phyloP scores from a whole-genome alignment of 2,329 filamentous ascomycete genomes.

The Trichoderma sp. region DNA sequence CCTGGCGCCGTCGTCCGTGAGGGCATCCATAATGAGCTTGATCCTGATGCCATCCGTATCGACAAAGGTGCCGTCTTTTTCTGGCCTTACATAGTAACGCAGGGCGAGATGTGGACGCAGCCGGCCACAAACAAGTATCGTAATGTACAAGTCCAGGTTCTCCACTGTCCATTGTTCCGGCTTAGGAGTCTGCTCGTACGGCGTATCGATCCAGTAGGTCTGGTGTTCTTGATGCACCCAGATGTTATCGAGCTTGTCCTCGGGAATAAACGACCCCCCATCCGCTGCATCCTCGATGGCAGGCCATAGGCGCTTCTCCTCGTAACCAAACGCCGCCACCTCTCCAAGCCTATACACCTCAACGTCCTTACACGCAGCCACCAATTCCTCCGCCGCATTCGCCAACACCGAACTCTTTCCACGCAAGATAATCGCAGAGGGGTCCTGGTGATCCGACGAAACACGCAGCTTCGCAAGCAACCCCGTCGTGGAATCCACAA shows the following conservation, averaged over 20 bases:
- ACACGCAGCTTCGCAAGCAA: constrained; percentile 34
- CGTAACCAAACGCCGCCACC: constrained; percentile 35
- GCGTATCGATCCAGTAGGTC: constrained; percentile 31
- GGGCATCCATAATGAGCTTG: constrained; percentile 37
- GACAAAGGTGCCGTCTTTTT: constrained; percentile 28
- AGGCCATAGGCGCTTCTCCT: constrained; percentile 37
- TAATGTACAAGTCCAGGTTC: constrained; percentile 43
- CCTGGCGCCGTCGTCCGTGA: constrained; percentile 36
- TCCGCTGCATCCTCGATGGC: constrained; percentile 30
- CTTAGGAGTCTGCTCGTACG: constrained; percentile 39
- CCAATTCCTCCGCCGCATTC: constrained; percentile 36
- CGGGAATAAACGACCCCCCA: constrained; percentile 25
- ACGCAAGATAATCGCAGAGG: constrained; percentile 34
- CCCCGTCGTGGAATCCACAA: constrained; percentile 36
- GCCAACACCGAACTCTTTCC: constrained; percentile 32
- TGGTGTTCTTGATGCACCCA: constrained; percentile 37
- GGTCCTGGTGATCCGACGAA: constrained; percentile 32
- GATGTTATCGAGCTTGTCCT: constrained; percentile 28
- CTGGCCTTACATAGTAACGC: constrained; percentile 35
- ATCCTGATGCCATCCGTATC: constrained; percentile 41
- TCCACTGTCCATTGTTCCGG: constrained; percentile 42
- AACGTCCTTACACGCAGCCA: constrained; percentile 30
- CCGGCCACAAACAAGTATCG: constrained; percentile 39
- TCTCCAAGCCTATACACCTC: constrained; percentile 39
- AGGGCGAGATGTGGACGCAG: constrained; percentile 34